Evolutionary conservation across 2,329 filamentous ascomycete genomes (phyloP).

Genomic region (Plectosphaerella plurivora): DNA sequence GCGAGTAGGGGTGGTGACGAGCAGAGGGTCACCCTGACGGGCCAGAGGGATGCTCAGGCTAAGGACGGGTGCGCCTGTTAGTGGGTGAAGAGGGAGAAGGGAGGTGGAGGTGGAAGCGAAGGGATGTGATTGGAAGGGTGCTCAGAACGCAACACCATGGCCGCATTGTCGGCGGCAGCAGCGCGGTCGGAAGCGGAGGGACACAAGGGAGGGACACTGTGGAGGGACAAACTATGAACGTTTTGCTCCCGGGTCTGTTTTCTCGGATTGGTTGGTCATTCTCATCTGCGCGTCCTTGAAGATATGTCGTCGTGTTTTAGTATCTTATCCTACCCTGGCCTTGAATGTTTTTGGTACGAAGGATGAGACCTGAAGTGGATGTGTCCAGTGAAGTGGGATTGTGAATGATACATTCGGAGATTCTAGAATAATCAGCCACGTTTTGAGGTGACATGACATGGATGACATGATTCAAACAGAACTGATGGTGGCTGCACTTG

Average conservation of each 20-base stretch:
- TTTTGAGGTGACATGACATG: too few species aligned
- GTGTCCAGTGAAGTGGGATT: not conserved
- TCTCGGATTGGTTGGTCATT: not conserved
- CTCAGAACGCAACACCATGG: not conserved
- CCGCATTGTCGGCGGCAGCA: not conserved
- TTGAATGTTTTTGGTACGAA: not conserved
- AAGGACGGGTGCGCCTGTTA: slow-evolving; percentile 93
- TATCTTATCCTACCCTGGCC: not conserved
- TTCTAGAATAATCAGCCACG: too few species aligned
- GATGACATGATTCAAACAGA: too few species aligned
- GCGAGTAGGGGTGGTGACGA: slow-evolving; percentile 60
- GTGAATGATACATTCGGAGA: not conserved
- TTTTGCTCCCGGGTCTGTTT: too few species aligned
- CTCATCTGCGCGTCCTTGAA: not conserved
- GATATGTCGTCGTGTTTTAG: not conserved
- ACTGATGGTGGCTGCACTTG: too few species aligned
- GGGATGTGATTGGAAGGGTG: not conserved
- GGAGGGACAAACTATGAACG: too few species aligned
- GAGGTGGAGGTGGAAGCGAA: not conserved
- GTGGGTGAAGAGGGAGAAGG: not conserved
- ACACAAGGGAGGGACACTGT: too few species aligned
- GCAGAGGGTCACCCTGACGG: slow-evolving; percentile 77
- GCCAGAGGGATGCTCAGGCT: slow-evolving; percentile 65
- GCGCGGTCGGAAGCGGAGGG: too few species aligned
- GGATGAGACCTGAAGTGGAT: not conserved